Base-by-base conservation (phyloP, 2,329 filamentous ascomycete species). In the Aspergillus oerlinghausenensis region DNA sequence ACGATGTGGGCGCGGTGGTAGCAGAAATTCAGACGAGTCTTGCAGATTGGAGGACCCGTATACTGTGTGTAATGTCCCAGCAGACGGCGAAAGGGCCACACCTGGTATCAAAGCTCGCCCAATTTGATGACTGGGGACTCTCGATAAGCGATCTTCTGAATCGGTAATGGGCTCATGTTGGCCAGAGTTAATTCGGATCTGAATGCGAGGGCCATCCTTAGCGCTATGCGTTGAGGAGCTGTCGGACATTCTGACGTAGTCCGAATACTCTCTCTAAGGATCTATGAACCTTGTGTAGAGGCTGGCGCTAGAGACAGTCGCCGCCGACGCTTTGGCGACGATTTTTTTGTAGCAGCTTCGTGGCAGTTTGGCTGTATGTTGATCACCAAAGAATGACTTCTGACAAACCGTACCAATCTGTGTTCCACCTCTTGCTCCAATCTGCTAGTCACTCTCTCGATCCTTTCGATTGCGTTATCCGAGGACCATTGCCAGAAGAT, bases 151-250 rank as follows among this genome's bases (percentile, higher is more conserved):
- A 62, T 67, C 73, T 14, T 67, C 59, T 7, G 73, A 64, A 61
- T 74, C 71, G 57, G 70, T 73, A 59, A 78, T 74, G 32, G 80
- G 72, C 65, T 87, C 79, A 61, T 82, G 78, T 61, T 77, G 79
- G 49, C 81, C 84, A 26, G 84, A 86, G 67, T 88, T 87, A 61
- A 88, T 78, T 56, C 84, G 83, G 61, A 88, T 78, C 55, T 84
- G 83, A 57, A 88, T 83, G 62, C 87, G 85, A 62, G 84, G 84
- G 60, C 80, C 71, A 49, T 58, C 62, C 50, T 52, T 65, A 58
- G 42, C 59, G 49, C 35, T 60, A 48, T 29, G 60, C 32, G 54
- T 54, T 17, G 54, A 40, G 4, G 52, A 48, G 19, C 49, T 49
- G 17, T 57, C 51, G 54, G 55, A 49, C 62, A 65, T 63, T 26